phyloP scores from a whole-genome alignment of 2,329 filamentous ascomycete species.

The Penicillium sumatraense region DNA sequence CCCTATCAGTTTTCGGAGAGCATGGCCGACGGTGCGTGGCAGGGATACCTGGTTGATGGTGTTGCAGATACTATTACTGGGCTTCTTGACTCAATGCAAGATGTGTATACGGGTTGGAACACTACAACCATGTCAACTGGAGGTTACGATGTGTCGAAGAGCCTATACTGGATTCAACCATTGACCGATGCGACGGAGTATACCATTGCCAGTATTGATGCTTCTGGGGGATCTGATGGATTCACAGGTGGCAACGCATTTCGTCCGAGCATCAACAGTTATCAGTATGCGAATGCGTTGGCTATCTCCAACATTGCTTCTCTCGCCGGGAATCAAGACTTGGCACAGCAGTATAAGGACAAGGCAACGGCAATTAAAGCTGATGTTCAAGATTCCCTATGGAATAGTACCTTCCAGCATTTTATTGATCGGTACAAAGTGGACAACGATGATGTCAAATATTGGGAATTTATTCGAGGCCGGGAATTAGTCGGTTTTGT shows the following conservation, averaged over 20 bases:
- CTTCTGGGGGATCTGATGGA: constrained; percentile 40
- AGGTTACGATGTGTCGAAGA: constrained; percentile 44
- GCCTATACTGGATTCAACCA: constrained; percentile 50
- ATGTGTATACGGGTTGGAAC: constrained; percentile 25
- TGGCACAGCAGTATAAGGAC: constrained; percentile 27
- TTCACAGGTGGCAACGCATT: constrained; percentile 48
- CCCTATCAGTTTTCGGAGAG: constrained; percentile 51
- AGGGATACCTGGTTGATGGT: constrained; percentile 49
- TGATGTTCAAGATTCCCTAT: constrained; percentile 45
- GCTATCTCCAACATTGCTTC: constrained; percentile 48
- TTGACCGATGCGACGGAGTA: constrained; percentile 52
- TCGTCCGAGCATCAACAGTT: constrained; percentile 51
- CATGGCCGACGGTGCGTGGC: constrained; percentile 46
- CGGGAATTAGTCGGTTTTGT: constrained; percentile 51
- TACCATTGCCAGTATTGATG: constrained; percentile 51
- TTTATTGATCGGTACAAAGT: constrained; percentile 51
- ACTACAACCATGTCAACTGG: constrained; percentile 46
- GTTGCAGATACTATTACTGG: constrained; percentile 36
- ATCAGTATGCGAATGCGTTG: constrained; percentile 49
- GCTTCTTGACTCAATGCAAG: constrained; percentile 33
- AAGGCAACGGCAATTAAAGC: constrained; percentile 42
- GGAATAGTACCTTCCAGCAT: constrained; percentile 50
- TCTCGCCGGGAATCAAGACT: constrained; percentile 28
- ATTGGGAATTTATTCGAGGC: constrained; percentile 44
- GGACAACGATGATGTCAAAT: constrained; percentile 43